Evolutionary conservation across 2,329 filamentous ascomycete genomes (phyloP).

Genomic region (Fusarium humuli): DNA sequence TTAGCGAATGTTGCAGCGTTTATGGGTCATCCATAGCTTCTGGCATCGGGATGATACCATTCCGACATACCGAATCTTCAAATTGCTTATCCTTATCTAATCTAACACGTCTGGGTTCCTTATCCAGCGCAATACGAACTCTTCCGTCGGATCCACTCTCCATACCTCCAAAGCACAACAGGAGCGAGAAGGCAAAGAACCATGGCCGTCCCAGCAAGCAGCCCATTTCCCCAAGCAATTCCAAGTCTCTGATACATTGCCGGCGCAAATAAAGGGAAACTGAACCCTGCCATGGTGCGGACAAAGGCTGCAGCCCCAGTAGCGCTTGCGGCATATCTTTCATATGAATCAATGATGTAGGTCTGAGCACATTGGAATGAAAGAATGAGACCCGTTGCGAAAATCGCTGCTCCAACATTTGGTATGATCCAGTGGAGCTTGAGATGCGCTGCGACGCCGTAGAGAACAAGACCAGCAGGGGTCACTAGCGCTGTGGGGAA

Average conservation of each 20-base stretch:
- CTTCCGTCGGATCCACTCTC: slow-evolving; percentile 37
- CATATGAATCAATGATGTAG: slow-evolving; percentile 67
- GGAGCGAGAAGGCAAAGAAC: slow-evolving; percentile 25
- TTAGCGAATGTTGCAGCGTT: no score
- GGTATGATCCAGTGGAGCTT: neutral
- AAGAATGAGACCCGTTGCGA: slow-evolving; percentile 64
- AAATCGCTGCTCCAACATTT: slow-evolving; percentile 64
- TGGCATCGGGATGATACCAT: no score
- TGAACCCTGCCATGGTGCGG: slow-evolving; percentile 51
- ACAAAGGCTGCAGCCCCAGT: slow-evolving; percentile 46
- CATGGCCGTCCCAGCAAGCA: slow-evolving; percentile 49
- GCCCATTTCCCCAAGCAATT: slow-evolving; percentile 59
- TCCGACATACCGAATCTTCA: no score
- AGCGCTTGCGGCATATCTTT: slow-evolving; percentile 49
- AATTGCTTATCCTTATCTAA: no score
- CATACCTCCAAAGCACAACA: slow-evolving; percentile 34
- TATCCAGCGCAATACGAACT: slow-evolving; percentile 32
- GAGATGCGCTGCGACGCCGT: neutral
- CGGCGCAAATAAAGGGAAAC: slow-evolving; percentile 57
- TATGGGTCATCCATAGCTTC: no score
- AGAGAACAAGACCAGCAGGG: slow-evolving; percentile 58
- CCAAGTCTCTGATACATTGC: slow-evolving; percentile 52
- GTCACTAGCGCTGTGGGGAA: slow-evolving; percentile 55
- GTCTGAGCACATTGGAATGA: slow-evolving; percentile 69
- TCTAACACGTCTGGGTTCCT: no score